Base-by-base conservation (phyloP, 2,329 filamentous ascomycete genomes). In the Penicillium sp. region DNA sequence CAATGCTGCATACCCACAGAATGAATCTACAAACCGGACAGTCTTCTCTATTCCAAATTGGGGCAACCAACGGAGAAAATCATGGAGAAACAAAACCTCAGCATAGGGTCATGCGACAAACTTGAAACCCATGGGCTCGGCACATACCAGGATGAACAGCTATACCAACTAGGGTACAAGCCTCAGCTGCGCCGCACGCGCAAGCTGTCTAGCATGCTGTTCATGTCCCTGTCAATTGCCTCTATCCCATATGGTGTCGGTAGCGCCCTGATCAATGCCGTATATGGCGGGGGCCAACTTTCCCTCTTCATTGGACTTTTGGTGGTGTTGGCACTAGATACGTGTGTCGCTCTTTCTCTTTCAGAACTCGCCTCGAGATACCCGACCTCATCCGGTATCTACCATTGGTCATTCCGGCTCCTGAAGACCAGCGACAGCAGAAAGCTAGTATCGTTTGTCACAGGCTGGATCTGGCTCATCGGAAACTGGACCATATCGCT, bases 241-340 rank as follows among this genome's bases (percentile, higher is more conserved):
- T 57, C 57, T 25, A 83, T 86, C 47, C 83, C 82, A 7, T 86
- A 80, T 60, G 84, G 81, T 10, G 72, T 77, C 50, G 75, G 75
- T 8, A 64, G 67, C 8, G 68, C 74, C 9, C 60, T 78, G 8
- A 67, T 78, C 44, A 75, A 65, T 27, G 76, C 77, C 47, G 77
- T 78, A 55, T 76, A 76, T 51, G 75, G 74, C 45, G 75, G 74
- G 5, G 82, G 82, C 0, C 82, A 79, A 46, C 72, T 83, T 0
- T 78, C 82, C 1, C 82, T 84, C 67, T 84, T 84, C 55, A 67
- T 84, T 3, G 83, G 82, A 44, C 84, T 82, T 81, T 73, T 84
- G 38, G 70, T 83, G 8, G 78, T 84, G 54, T 73, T 82, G 13
- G 67, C 83, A 5, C 72, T 84, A 2, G 79, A 82, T 60, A 79